phyloP scores from a whole-genome alignment of 495 filamentous ascomycete species.

The Tuber aestivum region DNA sequence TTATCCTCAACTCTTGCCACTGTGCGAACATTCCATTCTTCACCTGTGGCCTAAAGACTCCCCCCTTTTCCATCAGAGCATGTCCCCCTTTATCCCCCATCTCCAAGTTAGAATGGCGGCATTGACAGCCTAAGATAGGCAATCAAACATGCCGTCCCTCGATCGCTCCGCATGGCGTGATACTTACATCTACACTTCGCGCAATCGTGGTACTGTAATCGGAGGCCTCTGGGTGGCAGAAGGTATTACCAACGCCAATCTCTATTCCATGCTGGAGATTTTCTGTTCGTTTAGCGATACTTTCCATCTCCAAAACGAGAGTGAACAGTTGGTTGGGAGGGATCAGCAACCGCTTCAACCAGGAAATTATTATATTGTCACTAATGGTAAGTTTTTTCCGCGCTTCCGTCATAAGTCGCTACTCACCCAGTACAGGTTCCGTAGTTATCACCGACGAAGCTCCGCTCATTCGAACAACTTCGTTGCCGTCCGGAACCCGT shows the following conservation, averaged over 20 bases:
- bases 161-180: slow-evolving; percentile 41
- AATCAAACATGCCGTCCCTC: neutral
- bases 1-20: neutral
- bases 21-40: neutral
- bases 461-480: neutral
- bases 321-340: neutral
- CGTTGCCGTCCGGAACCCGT: neutral
- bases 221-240: slow-evolving; percentile 42
- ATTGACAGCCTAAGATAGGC: neutral
- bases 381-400: neutral
- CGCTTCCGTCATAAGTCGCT: neutral
- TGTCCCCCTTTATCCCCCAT: neutral
- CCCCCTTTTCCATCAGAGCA: neutral
- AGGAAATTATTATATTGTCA: neutral
- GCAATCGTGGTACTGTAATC: slow-evolving; percentile 35
- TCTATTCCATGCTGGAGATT: slow-evolving; percentile 41
- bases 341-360: neutral
- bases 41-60: neutral
- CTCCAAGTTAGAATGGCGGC: neutral
- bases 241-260: slow-evolving; percentile 44
- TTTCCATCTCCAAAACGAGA: neutral
- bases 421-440: neutral
- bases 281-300: neutral
- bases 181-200: slow-evolving; percentile 42
- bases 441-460: neutral